Evolutionary conservation across 2,329 filamentous ascomycete genomes (phyloP), one percentile per base, ranked within the genome.

Genomic region (Fusarium sp.): DNA sequence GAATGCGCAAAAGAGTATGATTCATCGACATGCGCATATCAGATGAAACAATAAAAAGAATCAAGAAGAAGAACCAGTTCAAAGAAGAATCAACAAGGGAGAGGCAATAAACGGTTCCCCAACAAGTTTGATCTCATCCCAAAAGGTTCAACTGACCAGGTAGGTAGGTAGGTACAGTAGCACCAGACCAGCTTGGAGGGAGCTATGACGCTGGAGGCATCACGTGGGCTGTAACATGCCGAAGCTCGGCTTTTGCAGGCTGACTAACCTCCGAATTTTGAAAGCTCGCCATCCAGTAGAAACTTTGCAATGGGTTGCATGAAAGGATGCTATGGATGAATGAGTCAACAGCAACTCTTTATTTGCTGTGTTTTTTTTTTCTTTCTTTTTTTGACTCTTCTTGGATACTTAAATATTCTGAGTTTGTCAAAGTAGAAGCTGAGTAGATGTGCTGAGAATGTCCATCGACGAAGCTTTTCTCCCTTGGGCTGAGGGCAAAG

Each of bases 401-500:
- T 61, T 52, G 37, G 58, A 22, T 38, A n/a, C 14, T 29, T 31
- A 4, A 10, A 35, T 27, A 22, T n/a, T 22, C 24, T 6, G 5
- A 29, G 5, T 6, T 14, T 5, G 3, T 2, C 18, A 10, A 9
- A 29, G 20, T 20, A 20, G 6, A 31, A 13, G 27, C 10, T 52
- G 10, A 29, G 24, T 40, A n/a, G 24, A 13, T 22, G 13, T 24
- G 16, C 14, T 14, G 6, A n/a, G 64, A 61, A 79, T 79, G 77
- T 69, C 70, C 1, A 75, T 79, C 35, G 73, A 79, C 29, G 57
- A 71, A 47, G 62, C 67, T 40, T 79, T 97, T 69, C 85, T 92
- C 4, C 78, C 87, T 68, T 97, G 94, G 93, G 92, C 93, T 2
- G 80, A 86, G 35, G 82, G 83, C n/a, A 79, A 77, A 57, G 77